Percentiles rank a stretch among this genome's conserved stretches.
phyloP scores from a whole-genome alignment of 78 protist species.

The Bodo saltans region DNA sequence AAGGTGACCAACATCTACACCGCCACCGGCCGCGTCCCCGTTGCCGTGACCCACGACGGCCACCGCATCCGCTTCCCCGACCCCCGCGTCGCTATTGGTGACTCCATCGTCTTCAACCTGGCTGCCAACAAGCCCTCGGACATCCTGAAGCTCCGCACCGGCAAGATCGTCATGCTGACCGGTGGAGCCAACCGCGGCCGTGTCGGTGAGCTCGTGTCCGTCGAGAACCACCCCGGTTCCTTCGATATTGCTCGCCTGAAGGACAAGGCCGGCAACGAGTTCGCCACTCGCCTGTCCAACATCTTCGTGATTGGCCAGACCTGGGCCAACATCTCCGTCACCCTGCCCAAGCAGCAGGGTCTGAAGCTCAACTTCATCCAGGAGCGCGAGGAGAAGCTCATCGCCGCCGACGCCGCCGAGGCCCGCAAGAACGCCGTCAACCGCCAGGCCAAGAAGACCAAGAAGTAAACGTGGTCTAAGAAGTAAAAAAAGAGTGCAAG shows the following conservation, averaged over 20 bases:
- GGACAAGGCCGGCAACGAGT: slow-evolving; percentile 84
- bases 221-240: slow-evolving; percentile 92
- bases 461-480: neutral
- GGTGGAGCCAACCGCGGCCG: slow-evolving; percentile 99
- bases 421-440: no score
- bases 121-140: slow-evolving; percentile 56
- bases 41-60: slow-evolving; percentile 95
- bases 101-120: slow-evolving; percentile 88
- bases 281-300: slow-evolving; percentile 95
- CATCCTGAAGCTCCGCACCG: slow-evolving; percentile 69
- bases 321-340: slow-evolving; percentile 71
- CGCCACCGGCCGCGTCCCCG: slow-evolving; percentile 85
- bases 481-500: neutral
- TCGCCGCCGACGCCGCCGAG: slow-evolving; percentile 1
- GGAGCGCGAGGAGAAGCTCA: neutral
- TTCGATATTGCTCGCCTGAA: slow-evolving; percentile 94
- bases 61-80: slow-evolving; percentile 99
- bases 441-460: neutral
- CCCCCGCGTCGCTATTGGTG: slow-evolving; percentile 80
- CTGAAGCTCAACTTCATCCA: slow-evolving; percentile 43
- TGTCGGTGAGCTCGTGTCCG: slow-evolving; percentile 83
- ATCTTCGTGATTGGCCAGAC: slow-evolving; percentile 92
- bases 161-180: slow-evolving; percentile 85
- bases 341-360: slow-evolving; percentile 95
- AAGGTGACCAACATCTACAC: slow-evolving; percentile 57